Base-by-base conservation (phyloP, 192 early-diverging fungal species). In the Polychytrium aggregatum region DNA sequence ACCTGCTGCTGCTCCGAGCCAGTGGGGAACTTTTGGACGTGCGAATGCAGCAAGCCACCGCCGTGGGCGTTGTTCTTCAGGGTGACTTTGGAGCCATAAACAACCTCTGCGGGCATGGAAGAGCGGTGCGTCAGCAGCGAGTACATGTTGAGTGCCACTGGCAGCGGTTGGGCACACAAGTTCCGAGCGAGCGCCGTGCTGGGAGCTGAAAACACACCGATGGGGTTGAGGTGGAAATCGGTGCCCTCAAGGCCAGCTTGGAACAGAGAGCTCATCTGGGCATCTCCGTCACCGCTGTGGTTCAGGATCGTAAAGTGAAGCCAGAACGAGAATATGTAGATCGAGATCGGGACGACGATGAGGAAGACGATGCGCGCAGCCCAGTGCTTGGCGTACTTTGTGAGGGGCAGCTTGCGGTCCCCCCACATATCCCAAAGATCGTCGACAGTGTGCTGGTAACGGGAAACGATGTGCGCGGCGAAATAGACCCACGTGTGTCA, bases 1-100 rank as follows among this genome's bases (percentile, higher is more conserved):
- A 98, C 74, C 64, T 98, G 96, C 62, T 98, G 96, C 66, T 98
- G 96, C 67, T 83, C 80, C 9, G 90, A 93, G 16, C 87, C 84
- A 18, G 66, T 67, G 0, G 90, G 90, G 47, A 83, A 98, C 14
- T 63, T 64, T 62, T 92, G 85, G 18, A 78, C 52, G 57, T 98
- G 96, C 26, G 96, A 98, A 57, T 98, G 96, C 36, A 98, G 74
- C 40, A 96, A 59, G 16, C 90, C 96, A 17, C 85, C 87, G 8
- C 88, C 90, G 47, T 78, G 81, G 3, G 76, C 74, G 41, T 74
- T 81, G 40, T 82, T 91, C 53, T 89, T 92, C 17, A 98, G 28
- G 16, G 87, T 82, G 16, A 98, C 67, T 48, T 63, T 81, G 17
- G 92, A 92, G n/a, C 92, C 91, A 63, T 79, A 98, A 0, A 82